Evolutionary conservation across 139 green algal genomes (phyloP).

Genomic region (Chlamydomonas eustigma): DNA sequence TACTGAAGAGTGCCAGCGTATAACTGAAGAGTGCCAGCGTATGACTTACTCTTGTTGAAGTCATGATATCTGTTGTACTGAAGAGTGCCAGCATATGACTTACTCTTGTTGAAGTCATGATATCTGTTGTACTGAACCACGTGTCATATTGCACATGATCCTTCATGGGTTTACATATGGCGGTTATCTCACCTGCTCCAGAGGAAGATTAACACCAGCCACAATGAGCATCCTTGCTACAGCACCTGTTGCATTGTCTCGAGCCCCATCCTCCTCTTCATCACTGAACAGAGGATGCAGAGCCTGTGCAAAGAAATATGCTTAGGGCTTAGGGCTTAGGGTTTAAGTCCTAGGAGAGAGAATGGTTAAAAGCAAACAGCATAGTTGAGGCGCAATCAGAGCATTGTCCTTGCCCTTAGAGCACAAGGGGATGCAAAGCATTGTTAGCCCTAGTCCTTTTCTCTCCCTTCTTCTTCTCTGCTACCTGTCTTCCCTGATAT

Average conservation of each 20-base stretch:
- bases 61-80: not conserved
- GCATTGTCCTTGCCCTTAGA: too few relatives aligned
- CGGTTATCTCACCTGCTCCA: slow-evolving; percentile 19
- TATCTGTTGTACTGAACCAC: not conserved
- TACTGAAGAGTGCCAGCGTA: too few relatives aligned
- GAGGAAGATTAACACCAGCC: slow-evolving; percentile 21
- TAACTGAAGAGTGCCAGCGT: not conserved
- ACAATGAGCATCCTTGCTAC: slow-evolving; percentile 55
- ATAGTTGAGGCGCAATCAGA: too few relatives aligned
- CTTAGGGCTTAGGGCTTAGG: too few relatives aligned
- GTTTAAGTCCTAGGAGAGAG: not conserved
- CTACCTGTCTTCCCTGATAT: not conserved
- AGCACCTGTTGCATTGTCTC: slow-evolving; percentile 70
- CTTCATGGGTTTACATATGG: not conserved
- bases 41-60: not conserved
- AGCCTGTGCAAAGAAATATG: slow-evolving; percentile 17
- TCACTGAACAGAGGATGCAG: slow-evolving; percentile 63
- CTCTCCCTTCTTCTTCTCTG: not conserved
- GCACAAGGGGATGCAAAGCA: too few relatives aligned
- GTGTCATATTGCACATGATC: not conserved
- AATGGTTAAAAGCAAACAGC: too few relatives aligned
- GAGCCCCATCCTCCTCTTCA: slow-evolving; percentile 37
- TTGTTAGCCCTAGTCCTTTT: not conserved
- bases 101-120: not conserved
- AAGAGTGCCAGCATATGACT: not conserved